Conservation (phyloP, 2,329 filamentous ascomycete genomes). For the Helminthosporium solani region DNA sequence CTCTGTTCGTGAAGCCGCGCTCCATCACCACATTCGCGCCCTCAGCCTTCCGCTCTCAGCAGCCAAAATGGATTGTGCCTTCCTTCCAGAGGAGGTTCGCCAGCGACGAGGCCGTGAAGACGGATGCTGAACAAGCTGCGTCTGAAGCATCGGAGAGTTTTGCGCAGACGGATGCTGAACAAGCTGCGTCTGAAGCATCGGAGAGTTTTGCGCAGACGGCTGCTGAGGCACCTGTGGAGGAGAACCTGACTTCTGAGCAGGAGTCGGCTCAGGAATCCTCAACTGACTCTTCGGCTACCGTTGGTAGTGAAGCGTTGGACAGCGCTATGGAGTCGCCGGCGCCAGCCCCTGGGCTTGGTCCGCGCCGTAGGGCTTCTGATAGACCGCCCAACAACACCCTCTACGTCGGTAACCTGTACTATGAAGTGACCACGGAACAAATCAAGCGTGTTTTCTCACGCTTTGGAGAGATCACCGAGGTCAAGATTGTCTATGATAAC, state of each 20-base stretch:
- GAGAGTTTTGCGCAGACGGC: constrained; percentile 40
- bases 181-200: constrained; percentile 27
- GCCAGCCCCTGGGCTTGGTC: background rate
- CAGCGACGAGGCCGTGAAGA: constrained; percentile 48
- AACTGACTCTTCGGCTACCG: constrained; percentile 29
- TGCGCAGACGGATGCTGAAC: constrained; percentile 26
- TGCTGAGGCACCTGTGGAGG: constrained; percentile 37
- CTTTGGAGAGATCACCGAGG: constrained; percentile 57
- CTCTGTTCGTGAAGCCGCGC: constrained; percentile 45
- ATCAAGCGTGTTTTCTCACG: constrained; percentile 60
- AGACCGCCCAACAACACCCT: constrained; percentile 45
- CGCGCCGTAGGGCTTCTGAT: constrained; percentile 2
- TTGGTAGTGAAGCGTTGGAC: constrained; percentile 27
- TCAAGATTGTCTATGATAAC: constrained; percentile 60
- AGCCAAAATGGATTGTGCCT: constrained; percentile 43
- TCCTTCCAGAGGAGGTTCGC: constrained; percentile 51
- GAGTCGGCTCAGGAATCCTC: constrained; percentile 24
- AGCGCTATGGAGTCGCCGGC: constrained; percentile 5
- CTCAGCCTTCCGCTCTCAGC: constrained; percentile 30
- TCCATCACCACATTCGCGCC: constrained; percentile 38
- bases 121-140: constrained; percentile 20
- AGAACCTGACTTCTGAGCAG: constrained; percentile 32
- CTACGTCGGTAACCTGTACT: constrained; percentile 70
- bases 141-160: constrained; percentile 8
- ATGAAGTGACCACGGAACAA: constrained; percentile 64